Conservation (phyloP, 139 green algal species). For the Tetraselmis chui region DNA sequence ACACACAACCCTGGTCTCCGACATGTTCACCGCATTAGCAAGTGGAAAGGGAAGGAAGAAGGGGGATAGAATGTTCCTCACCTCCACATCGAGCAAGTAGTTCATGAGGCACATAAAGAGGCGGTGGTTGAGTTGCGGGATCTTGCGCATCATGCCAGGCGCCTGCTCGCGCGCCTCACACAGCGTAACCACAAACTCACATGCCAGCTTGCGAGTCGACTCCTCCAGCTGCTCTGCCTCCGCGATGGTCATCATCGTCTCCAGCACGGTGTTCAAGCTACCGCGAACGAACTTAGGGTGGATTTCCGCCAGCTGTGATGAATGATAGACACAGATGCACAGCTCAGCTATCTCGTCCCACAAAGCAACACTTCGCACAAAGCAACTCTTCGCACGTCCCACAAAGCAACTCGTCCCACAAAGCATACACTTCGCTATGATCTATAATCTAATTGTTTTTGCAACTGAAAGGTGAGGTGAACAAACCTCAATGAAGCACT, state of each 20-base stretch:
- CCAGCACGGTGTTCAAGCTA: slow-evolving; percentile 70
- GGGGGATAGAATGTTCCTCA: slow-evolving; percentile 7
- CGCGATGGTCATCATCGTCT: slow-evolving; percentile 63
- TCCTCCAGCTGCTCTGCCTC: slow-evolving; percentile 42
- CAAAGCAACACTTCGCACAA: too few species aligned
- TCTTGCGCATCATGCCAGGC: slow-evolving; percentile 55
- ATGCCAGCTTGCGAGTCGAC: slow-evolving; percentile 65
- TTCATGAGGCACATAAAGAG: slow-evolving; percentile 79
- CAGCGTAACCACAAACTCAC: slow-evolving; percentile 92
- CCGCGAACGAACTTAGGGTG: slow-evolving; percentile 87
- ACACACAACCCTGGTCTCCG: too few species aligned
- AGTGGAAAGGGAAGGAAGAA: not conserved
- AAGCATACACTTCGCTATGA: too few species aligned
- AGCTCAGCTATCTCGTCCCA: too few species aligned
- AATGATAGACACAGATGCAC: not conserved
- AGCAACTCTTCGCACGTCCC: too few species aligned
- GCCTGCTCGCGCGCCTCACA: slow-evolving; percentile 82
- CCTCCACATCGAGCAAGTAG: slow-evolving; percentile 93
- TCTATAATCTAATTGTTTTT: too few species aligned
- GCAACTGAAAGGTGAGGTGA: too few species aligned
- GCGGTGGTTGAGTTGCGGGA: slow-evolving; percentile 60
- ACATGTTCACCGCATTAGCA: too few species aligned
- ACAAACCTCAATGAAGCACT: slow-evolving; percentile 91
- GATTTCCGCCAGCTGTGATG: slow-evolving; percentile 54
- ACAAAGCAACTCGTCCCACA: too few species aligned